Percentiles rank a stretch among this genome's conserved stretches.
Conservation (phyloP, 2,329 filamentous ascomycete genomes). For the Remersonia thermophila region DNA sequence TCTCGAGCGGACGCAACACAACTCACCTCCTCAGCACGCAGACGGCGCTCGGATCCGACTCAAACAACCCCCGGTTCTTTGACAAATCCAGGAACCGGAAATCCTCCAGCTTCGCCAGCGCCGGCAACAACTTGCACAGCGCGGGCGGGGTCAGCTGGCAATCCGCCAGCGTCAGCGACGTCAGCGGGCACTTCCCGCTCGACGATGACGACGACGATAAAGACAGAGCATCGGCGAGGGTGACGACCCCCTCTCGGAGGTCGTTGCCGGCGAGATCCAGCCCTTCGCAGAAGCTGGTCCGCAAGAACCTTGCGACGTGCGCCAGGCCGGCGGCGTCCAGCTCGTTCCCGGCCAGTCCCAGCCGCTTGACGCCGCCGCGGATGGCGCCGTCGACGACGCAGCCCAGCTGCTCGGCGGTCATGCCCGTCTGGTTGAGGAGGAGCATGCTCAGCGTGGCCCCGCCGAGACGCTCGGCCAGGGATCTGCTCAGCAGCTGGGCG, state of each 20-base stretch:
- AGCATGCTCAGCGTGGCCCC: conserved; percentile 70
- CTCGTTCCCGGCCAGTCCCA: conserved; percentile 74
- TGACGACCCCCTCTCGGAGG: conserved; percentile 39
- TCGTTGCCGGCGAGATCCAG: conserved; percentile 85
- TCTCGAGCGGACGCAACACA: too few relatives aligned
- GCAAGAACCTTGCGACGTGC: conserved; percentile 65
- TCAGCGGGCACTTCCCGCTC: conserved; percentile 42
- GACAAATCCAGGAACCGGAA: conserved; percentile 88
- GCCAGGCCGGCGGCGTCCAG: conserved; percentile 62
- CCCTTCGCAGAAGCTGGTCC: conserved; percentile 68
- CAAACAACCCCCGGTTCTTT: conserved; percentile 74
- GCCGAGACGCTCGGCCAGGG: conserved; percentile 63
- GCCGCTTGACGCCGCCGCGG: conserved; percentile 60
- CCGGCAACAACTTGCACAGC: conserved; percentile 63
- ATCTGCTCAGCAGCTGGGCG: conserved; percentile 57
- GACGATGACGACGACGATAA: conserved; percentile 25
- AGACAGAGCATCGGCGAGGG: conserved; percentile 40
- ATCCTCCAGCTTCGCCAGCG: conserved; percentile 53
- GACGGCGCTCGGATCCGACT: conserved; percentile 59
- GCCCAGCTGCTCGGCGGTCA: conserved; percentile 58
- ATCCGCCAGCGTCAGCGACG: conserved; percentile 74
- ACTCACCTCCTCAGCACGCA: conserved; percentile 60
- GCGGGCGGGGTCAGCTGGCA: conserved; percentile 67
- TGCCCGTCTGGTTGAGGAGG: conserved; percentile 66
- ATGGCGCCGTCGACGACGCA: conserved; percentile 73